Base-by-base conservation (phyloP, 2,329 filamentous ascomycete genomes). In the Laburnicola sp. region DNA sequence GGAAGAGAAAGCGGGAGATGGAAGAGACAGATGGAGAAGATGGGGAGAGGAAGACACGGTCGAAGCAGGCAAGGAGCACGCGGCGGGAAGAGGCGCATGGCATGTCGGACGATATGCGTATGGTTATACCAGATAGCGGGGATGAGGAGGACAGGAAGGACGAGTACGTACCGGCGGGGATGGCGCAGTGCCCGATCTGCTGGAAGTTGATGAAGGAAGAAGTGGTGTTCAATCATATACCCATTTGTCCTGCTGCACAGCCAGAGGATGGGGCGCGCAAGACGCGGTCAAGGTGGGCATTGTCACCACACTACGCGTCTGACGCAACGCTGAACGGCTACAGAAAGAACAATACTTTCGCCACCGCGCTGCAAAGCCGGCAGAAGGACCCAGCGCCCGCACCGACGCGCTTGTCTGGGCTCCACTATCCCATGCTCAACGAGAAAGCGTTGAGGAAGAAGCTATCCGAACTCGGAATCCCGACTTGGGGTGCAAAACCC, bases 381-480 rank as follows among this genome's bases (percentile, higher is more conserved):
- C 66, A 62, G 42, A 68, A 69, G 52, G 63, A 78, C 51, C 62
- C 73, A 30, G 76, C 78, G 77, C 66, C 68, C 7, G 59, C 69
- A 10, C 62, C 65, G 6, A 60, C 54, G 5, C 69, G 71, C 27
- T 47, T 97, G 7, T 88, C 94, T 0, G 84, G 89, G 7, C 79
- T 97, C 16, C 94, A 90, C 65, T 97, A 97, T 72, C 87, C 86
- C 22, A 82, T 96, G 69, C 75, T 96, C n/a, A 96, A 87, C 68
- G 93, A 97, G 22, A 76, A 74, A 0, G 82, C 83, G 2, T 77
- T 99, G 45, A 84, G 86, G 42, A 94, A 89, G 67, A 97, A 96
- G 73, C 76, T 99, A 36, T 71, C 78, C n/a, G 91, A 96, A 2
- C 78, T 94, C 1, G 91, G 92, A 1, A 86, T 97, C 50, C 86